Conservation (phyloP, 495 filamentous ascomycete species). For the Aspergillus panamensis region DNA sequence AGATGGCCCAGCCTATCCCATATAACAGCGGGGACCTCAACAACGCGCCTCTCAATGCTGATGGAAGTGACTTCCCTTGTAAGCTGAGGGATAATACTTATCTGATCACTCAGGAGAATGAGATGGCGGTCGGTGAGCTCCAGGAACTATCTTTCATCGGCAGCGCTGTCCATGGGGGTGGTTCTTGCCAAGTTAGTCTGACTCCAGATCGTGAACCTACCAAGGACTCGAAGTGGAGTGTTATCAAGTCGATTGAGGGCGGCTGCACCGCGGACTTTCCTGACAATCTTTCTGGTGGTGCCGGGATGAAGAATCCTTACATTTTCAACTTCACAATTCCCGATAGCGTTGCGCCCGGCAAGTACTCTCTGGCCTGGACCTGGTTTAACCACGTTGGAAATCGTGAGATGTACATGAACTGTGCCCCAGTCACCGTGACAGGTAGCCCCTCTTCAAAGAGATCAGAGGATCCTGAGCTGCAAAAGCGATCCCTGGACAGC, state of each 20-base stretch:
- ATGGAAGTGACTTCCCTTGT: slow-evolving; percentile 76
- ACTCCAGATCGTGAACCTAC: slow-evolving; percentile 66
- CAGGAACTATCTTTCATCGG: slow-evolving; percentile 34
- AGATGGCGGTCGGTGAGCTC: slow-evolving; percentile 29
- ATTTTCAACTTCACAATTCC: slow-evolving; percentile 48
- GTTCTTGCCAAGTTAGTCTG: slow-evolving; percentile 82
- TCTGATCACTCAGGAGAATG: slow-evolving; percentile 28
- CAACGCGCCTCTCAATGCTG: slow-evolving; percentile 57
- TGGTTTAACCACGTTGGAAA: slow-evolving; percentile 90
- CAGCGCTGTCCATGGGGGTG: slow-evolving; percentile 76
- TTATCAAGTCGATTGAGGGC: slow-evolving; percentile 77
- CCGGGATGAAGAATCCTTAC: slow-evolving; percentile 22
- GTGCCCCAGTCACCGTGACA: slow-evolving; percentile 64
- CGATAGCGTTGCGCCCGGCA: slow-evolving; percentile 36
- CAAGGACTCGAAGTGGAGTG: slow-evolving; percentile 58
- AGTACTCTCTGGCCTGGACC: slow-evolving; percentile 77
- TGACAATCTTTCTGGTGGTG: slow-evolving; percentile 34
- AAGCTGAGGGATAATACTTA: slow-evolving; percentile 44
- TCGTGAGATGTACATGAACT: slow-evolving; percentile 96
- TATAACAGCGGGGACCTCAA: slow-evolving; percentile 51
- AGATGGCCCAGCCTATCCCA: slow-evolving; percentile 65
- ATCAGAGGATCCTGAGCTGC: slow-evolving; percentile 18
- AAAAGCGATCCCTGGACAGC: slow-evolving; percentile 34
- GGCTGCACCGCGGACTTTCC: slow-evolving; percentile 65
- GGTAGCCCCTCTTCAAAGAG: slow-evolving; percentile 47